phyloP scores from a whole-genome alignment of 768 basidiomycete species.

The Boletus rubropictus region DNA sequence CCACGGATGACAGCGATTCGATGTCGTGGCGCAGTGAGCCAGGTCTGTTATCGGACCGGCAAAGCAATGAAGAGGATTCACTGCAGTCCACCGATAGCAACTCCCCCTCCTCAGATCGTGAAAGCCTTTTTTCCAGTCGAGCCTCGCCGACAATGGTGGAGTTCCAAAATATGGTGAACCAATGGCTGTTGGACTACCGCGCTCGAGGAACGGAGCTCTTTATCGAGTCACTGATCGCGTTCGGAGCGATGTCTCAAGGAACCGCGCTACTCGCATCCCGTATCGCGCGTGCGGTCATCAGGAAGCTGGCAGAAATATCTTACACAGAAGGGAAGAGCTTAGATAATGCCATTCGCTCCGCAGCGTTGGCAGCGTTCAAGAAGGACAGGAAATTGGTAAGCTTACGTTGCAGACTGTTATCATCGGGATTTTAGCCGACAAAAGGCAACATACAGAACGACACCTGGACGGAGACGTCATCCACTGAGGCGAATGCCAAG shows the following conservation, averaged over 20 bases:
- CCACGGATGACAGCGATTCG: background rate
- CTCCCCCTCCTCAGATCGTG: constrained; percentile 8
- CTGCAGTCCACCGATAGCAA: background rate
- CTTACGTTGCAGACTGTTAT: background rate
- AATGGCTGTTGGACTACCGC: constrained; percentile 23
- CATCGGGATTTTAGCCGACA: background rate
- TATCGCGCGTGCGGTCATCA: constrained; percentile 10
- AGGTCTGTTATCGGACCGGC: background rate
- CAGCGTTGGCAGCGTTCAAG: constrained; percentile 14
- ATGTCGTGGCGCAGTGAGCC: background rate
- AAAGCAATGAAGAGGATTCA: background rate
- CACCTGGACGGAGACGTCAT: constrained; percentile 1
- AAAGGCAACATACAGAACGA: constrained; percentile 10
- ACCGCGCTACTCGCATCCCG: constrained; percentile 13
- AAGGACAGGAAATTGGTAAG: constrained; percentile 15
- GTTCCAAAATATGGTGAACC: constrained; percentile 14
- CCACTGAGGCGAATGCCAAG: background rate
- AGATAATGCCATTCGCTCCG: constrained; percentile 10
- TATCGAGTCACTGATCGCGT: constrained; percentile 14
- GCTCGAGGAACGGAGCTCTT: constrained; percentile 12
- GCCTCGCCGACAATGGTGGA: background rate
- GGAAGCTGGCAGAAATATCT: constrained; percentile 5
- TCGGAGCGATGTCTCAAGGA: constrained; percentile 10
- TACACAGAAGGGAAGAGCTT: constrained; percentile 9
- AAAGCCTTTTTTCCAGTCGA: constrained; percentile 8